Base-by-base conservation (phyloP, 73 alveolate genomes). In the Paramecium octaurelia region DNA sequence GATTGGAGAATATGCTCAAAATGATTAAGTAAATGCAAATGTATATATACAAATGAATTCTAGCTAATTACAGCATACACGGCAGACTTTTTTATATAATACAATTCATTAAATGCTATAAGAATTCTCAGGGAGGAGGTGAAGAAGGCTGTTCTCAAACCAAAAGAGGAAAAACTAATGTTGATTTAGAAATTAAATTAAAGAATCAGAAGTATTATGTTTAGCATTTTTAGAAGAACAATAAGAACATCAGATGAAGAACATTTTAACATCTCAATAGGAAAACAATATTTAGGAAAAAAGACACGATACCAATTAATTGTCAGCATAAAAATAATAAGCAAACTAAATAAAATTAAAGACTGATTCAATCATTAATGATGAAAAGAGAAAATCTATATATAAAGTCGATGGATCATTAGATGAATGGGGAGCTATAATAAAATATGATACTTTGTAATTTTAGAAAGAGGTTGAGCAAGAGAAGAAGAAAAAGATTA, bases 361-460 rank as follows among this genome's bases (percentile, higher is more conserved):
- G 50, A 31, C 14, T 34, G 84, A 31, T 31, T 7, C 8, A 27
- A 0, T 34, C 3, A 64, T 54, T 54, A 18, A 54, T 54, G 87
- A 73, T 73, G 64, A 34, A 29, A 73, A 38, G 36, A 73, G 59
- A 73, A 73, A 73, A 38, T 73, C 87, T 0, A 40, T 73, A 12
- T 73, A 73, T 73, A 29, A 73, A 73, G 87, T 73, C 40, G 87
- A 73, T 73, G 87, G 87, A 6, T 34, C 14, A 36, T 14, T 36
- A 18, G 87, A 73, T 73, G 87, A 73, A 18, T 73, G 87, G 87
- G 87, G 58, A 34, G 87, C 50, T 12, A 73, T 73, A 20, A 43
- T 73, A 12, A 73, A 20, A 73, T 73, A 73, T 20, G 20, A 73
- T 35, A 73, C 87, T 12, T 20, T 18, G 6, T 40, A 36, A 36